Conservation (phyloP, 169 alveolate genomes). For the Plasmodium malariae region DNA sequence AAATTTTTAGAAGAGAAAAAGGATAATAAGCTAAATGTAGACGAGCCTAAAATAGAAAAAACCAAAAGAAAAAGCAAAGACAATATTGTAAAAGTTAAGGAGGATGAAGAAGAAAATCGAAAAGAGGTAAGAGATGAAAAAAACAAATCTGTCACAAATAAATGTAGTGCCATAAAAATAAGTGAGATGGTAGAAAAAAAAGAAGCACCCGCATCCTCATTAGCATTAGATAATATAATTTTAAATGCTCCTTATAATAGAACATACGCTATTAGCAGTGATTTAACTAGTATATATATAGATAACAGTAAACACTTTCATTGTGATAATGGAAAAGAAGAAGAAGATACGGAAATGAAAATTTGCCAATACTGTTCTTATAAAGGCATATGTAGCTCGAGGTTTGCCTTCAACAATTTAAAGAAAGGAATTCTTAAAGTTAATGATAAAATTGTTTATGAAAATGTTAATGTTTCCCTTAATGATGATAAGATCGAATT, state of each 20-base stretch:
- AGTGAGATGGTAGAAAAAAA: neutral
- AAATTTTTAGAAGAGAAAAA: neutral
- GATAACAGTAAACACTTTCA: slow-evolving; percentile 60
- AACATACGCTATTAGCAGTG: slow-evolving; percentile 18
- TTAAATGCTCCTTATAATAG: neutral
- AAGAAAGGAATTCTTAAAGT: slow-evolving; percentile 67
- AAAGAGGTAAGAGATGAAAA: neutral
- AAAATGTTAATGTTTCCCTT: slow-evolving; percentile 23
- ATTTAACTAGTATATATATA: slow-evolving; percentile 37
- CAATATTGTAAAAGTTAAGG: too few relatives aligned
- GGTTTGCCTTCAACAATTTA: slow-evolving; percentile 58
- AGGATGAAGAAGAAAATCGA: neutral
- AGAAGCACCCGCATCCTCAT: too few relatives aligned
- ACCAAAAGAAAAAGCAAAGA: neutral
- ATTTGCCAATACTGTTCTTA: slow-evolving; percentile 51
- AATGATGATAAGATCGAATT: slow-evolving; percentile 42
- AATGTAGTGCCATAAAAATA: neutral
- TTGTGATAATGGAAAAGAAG: neutral
- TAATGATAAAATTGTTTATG: slow-evolving; percentile 43
- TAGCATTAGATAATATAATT: neutral
- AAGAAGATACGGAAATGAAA: slow-evolving; percentile 9
- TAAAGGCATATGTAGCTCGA: slow-evolving; percentile 67
- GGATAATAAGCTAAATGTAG: neutral
- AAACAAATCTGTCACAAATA: neutral
- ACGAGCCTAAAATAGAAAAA: neutral